These are phyloP conservation scores for Lactuca sativa DNA, from an alignment of 129 eudicot species.

Conservation along the genomic window DNA sequence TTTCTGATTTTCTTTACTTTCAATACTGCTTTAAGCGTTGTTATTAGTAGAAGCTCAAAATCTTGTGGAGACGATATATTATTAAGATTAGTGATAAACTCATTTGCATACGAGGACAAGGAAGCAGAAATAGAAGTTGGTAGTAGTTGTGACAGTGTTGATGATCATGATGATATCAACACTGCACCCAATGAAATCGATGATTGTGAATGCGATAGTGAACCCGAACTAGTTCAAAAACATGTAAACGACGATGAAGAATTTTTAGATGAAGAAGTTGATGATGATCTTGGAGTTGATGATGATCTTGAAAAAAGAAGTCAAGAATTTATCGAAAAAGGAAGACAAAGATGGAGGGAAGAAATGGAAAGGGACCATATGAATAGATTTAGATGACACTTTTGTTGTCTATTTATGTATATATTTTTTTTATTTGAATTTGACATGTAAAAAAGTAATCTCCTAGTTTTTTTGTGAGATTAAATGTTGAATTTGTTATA, in stretches of 20 bases:
- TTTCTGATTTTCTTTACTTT: constrained; percentile 19
- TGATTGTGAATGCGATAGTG: constrained; percentile 1
- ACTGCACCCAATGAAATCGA: not conserved
- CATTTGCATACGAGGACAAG: not conserved
- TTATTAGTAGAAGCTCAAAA: constrained; percentile 13
- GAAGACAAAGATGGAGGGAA: constrained; percentile 25
- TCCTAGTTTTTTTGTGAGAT: constrained; percentile 24
- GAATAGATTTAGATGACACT: not conserved
- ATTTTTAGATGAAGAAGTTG: not conserved
- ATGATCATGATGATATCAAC: not conserved
- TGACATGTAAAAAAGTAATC: constrained; percentile 3
- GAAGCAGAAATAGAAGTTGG: constrained; percentile 15
- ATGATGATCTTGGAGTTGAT: constrained; percentile 25
- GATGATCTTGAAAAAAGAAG: constrained; percentile 37
- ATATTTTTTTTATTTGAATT: not conserved
- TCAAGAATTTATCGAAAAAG: constrained; percentile 23
- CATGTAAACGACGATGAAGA: not conserved
- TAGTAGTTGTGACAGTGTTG: not conserved
- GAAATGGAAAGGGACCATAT: constrained; percentile 21
- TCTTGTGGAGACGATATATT: not conserved
- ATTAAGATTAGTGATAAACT: constrained; percentile 1
- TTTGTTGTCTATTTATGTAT: not conserved
- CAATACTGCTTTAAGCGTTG: constrained; percentile 22
- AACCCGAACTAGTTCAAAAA: not conserved
- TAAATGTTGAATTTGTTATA: constrained; percentile 3